These are phyloP conservation scores for Leavenworthia alabamica DNA, from an alignment of 345 rosid genomes.

Conservation along the genomic window DNA sequence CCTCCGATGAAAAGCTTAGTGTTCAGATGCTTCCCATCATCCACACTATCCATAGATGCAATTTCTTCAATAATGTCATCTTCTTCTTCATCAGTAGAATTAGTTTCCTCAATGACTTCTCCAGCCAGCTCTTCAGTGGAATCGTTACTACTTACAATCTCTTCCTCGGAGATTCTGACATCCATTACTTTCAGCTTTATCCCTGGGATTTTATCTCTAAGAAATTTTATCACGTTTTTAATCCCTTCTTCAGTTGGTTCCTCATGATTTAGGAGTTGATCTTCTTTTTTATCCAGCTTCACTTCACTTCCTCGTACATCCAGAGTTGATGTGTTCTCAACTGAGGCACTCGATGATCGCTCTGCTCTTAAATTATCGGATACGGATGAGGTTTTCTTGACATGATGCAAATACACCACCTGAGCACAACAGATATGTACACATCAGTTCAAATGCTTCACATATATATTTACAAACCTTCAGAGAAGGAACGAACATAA, in stretches of 20 bases:
- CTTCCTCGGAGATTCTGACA: constrained; percentile 47
- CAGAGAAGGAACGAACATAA: background rate
- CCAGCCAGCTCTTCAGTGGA: constrained; percentile 53
- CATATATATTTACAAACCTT: background rate
- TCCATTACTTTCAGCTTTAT: constrained; percentile 76
- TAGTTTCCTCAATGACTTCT: constrained; percentile 44
- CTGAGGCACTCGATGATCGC: too few relatives aligned
- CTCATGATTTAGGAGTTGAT: constrained; percentile 55
- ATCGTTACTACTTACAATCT: constrained; percentile 44
- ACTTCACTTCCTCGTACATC: constrained; percentile 61
- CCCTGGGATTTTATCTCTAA: constrained; percentile 93
- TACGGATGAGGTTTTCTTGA: constrained; percentile 44
- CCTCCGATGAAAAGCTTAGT: constrained; percentile 84
- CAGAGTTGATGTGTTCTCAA: constrained; percentile 39
- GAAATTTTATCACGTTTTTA: constrained; percentile 80
- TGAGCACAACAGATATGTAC: constrained; percentile 24
- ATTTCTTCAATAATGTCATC: constrained; percentile 49
- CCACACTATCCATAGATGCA: constrained; percentile 42
- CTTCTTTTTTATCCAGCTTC: constrained; percentile 54
- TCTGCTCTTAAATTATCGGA: constrained; percentile 42
- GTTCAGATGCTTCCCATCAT: constrained; percentile 52
- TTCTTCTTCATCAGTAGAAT: constrained; percentile 46
- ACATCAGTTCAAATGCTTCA: background rate
- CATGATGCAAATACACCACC: constrained; percentile 73
- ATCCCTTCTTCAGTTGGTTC: constrained; percentile 90